Percentiles rank a stretch among this genome's conserved stretches.
Evolutionary conservation across 495 filamentous ascomycete species (phyloP).

Genomic region (Talaromyces proteolyticus): DNA sequence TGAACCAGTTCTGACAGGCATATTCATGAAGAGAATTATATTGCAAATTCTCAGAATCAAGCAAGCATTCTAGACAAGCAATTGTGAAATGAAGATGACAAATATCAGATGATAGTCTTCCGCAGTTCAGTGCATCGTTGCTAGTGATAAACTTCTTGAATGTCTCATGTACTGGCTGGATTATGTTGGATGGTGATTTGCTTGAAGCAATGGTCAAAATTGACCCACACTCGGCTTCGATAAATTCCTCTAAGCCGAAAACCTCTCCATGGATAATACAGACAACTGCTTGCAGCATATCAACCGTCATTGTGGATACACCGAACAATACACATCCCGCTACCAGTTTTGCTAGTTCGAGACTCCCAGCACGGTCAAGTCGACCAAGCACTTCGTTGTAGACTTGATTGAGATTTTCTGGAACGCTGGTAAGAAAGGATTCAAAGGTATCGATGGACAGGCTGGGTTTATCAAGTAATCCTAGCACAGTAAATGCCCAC

Average conservation of each 20-base stretch:
- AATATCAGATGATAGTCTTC: background rate
- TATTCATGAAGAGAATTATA: background rate
- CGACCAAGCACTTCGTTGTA: background rate
- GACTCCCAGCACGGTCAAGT: background rate
- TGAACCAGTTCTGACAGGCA: background rate
- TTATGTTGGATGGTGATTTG: background rate
- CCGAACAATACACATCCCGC: background rate
- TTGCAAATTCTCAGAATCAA: background rate
- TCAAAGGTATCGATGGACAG: background rate
- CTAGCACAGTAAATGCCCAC: background rate
- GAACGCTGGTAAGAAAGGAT: background rate
- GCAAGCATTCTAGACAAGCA: background rate
- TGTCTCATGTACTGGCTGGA: background rate
- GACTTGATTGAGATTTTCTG: background rate
- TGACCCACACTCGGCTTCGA: background rate
- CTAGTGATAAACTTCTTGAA: background rate
- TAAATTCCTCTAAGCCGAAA: background rate
- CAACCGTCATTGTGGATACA: background rate
- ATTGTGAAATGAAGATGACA: background rate
- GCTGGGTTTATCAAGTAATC: background rate
- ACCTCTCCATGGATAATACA: background rate
- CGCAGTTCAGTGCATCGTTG: too few species aligned
- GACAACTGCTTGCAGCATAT: background rate
- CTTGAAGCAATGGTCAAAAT: background rate
- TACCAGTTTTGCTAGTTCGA: background rate